phyloP scores from a whole-genome alignment of 495 filamentous ascomycete genomes.

The Aspergillus asperescens region DNA sequence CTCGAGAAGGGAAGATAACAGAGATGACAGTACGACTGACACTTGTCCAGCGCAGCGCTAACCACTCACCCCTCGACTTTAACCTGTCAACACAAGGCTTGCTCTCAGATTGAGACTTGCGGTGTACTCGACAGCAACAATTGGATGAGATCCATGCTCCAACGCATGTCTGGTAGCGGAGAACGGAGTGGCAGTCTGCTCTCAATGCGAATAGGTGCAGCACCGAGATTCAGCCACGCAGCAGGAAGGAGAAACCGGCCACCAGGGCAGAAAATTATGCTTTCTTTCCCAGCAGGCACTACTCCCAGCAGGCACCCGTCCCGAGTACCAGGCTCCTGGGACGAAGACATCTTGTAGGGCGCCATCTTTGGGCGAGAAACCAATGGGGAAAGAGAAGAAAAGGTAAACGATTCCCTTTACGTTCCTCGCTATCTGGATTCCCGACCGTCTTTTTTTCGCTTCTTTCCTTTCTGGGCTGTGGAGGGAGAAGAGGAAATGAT shows the following conservation, averaged over 20 bases:
- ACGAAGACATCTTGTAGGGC: neutral
- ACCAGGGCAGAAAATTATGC: neutral
- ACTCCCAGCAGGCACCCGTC: constrained; percentile 7
- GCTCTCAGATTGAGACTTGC: neutral
- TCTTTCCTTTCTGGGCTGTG: neutral
- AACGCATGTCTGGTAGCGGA: neutral
- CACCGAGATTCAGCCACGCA: constrained; percentile 1
- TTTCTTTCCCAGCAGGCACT: no score
- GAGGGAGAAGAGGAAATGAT: neutral
- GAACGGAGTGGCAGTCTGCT: neutral
- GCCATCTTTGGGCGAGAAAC: neutral
- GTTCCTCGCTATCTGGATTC: no score
- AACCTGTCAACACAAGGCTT: neutral
- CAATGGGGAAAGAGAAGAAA: neutral
- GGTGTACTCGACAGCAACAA: neutral
- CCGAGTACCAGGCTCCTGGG: constrained; percentile 6
- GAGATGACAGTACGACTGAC: neutral
- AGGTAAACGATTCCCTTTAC: no score
- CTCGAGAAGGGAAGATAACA: neutral
- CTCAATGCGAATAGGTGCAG: neutral
- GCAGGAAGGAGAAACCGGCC: constrained; percentile 8
- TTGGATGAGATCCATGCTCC: neutral
- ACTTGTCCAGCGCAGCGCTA: neutral
- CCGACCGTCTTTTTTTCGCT: no score
- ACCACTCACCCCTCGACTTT: neutral